Percentiles rank a stretch among this genome's conserved stretches.
phyloP scores from a whole-genome alignment of 2,329 filamentous ascomycete species.

The Cytospora chrysosperma region DNA sequence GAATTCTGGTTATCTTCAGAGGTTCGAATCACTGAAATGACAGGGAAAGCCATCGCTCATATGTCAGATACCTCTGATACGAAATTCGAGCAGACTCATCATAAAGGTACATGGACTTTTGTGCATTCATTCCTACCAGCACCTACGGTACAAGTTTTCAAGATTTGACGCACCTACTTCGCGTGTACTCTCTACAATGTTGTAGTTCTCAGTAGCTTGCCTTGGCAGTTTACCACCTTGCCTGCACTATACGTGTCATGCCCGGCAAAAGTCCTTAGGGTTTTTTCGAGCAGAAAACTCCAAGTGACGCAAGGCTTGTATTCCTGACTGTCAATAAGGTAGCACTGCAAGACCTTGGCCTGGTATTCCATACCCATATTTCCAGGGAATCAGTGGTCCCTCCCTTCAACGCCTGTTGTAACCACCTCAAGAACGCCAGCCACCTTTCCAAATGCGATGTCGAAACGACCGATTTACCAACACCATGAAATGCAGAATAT shows the following conservation, averaged over 20 bases:
- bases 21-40: not conserved
- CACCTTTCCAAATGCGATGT: constrained; percentile 14
- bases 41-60: not conserved
- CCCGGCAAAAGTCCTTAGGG: no score
- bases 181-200: no score
- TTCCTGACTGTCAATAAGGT: not conserved
- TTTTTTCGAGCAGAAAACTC: not conserved
- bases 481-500: constrained; percentile 14
- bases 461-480: constrained; percentile 9
- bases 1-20: not conserved
- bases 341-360: not conserved
- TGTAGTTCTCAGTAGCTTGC: no score
- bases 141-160: no score
- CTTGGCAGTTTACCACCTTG: no score
- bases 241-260: no score
- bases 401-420: not conserved
- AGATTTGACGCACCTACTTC: no score
- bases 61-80: not conserved
- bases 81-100: not conserved
- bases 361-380: not conserved
- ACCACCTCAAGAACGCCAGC: constrained; percentile 9
- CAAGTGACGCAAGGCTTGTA: not conserved
- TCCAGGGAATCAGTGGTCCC: not conserved
- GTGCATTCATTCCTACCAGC: no score
- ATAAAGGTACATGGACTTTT: not conserved